These are phyloP conservation scores for Calocera viscosa DNA, from an alignment of 768 basidiomycete genomes.

Conservation along the genomic window DNA sequence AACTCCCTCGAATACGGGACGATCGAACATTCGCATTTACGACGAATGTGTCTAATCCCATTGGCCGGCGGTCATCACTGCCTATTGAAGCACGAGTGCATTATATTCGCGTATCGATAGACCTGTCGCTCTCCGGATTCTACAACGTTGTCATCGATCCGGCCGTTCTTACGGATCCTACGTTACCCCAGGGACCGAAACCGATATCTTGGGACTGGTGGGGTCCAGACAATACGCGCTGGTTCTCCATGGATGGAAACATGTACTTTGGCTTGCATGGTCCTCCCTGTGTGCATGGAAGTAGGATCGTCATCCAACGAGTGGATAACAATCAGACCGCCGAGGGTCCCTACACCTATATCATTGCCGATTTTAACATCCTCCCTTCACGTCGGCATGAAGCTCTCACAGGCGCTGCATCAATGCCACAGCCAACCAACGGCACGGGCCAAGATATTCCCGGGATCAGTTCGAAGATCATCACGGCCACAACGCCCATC, in stretches of 20 bases:
- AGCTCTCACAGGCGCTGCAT: neutral
- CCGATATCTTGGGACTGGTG: constrained; percentile 2
- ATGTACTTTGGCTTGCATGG: constrained; percentile 3
- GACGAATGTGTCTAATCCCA: neutral
- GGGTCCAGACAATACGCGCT: neutral
- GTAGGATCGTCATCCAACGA: constrained; percentile 6
- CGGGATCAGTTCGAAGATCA: neutral
- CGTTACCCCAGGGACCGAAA: neutral
- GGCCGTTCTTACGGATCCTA: neutral
- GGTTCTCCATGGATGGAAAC: constrained; percentile 1
- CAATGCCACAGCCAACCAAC: neutral
- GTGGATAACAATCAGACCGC: neutral
- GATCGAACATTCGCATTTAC: constrained; percentile 5
- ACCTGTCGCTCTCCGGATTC: neutral
- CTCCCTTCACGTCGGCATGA: neutral
- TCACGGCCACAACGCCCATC: neutral
- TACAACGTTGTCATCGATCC: constrained; percentile 3
- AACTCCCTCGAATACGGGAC: constrained; percentile 1
- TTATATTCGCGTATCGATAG: neutral
- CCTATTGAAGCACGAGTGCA: neutral
- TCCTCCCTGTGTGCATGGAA: neutral
- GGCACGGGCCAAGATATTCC: neutral
- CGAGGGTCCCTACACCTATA: neutral
- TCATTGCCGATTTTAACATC: constrained; percentile 2
- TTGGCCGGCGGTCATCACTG: neutral